A percentile compares a stretch with the other conserved stretches of the same genome.
Conservation (phyloP, 352 stramenopile species). For the Thalassiosira hispida region DNA sequence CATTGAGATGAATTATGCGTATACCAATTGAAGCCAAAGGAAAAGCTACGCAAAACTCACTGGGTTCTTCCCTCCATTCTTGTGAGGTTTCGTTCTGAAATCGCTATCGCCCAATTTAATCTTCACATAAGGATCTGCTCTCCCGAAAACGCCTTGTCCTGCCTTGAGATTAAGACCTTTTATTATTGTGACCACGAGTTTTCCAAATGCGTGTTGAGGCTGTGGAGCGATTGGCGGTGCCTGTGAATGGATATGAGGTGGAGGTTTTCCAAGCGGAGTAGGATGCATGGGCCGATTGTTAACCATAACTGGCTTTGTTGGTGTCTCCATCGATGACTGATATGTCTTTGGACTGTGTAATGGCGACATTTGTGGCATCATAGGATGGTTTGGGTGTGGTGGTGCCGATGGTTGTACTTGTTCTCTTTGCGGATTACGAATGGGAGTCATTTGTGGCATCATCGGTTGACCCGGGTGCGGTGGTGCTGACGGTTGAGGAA, state of each 20-base stretch:
- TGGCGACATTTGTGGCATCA: conserved; percentile 30
- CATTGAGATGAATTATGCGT: too few relatives aligned
- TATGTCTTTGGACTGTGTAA: conserved; percentile 38
- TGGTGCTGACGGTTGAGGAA: conserved; percentile 38
- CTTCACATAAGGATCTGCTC: conserved; percentile 90
- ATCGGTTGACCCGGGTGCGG: conserved; percentile 21
- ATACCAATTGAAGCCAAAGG: too few relatives aligned
- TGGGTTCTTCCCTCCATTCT: conserved; percentile 91
- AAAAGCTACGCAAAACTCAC: conserved; percentile 15
- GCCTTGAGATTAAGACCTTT: conserved; percentile 91
- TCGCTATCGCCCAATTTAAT: conserved; percentile 89
- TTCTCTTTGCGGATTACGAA: conserved; percentile 45
- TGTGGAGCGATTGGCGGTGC: conserved; percentile 36
- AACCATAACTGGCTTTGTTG: conserved; percentile 20
- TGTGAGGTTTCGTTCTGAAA: conserved; percentile 82
- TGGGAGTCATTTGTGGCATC: conserved; percentile 39
- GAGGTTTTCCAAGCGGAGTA: conserved; percentile 59
- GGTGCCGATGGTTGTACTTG: conserved; percentile 32
- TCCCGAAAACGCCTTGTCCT: conserved; percentile 91
- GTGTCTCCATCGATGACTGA: conserved; percentile 38
- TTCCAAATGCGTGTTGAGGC: conserved; percentile 86
- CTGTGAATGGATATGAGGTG: conserved; percentile 68
- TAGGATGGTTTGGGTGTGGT: conserved; percentile 23
- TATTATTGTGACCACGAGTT: conserved; percentile 90
- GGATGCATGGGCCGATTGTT: conserved; percentile 32